phyloP scores from a whole-genome alignment of 83 land plant species.

The Diphasiastrum complanatum region DNA sequence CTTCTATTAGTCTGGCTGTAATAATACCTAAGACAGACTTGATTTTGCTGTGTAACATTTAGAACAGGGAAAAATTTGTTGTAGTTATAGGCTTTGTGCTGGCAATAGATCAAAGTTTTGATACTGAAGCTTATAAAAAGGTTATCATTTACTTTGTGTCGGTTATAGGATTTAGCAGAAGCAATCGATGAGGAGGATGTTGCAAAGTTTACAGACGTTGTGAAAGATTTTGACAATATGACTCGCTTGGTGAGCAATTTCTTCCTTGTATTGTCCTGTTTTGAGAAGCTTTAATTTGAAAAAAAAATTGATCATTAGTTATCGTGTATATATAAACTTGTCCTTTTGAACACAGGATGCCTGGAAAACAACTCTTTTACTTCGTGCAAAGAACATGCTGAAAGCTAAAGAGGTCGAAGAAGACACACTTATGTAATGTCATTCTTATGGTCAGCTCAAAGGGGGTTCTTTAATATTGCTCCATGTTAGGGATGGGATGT shows the following conservation, averaged over 20 bases:
- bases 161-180: conserved; percentile 65
- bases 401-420: conserved; percentile 19
- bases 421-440: no score
- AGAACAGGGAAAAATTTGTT: no score
- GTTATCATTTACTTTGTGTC: no score
- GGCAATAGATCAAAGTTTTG: no score
- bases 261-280: neutral
- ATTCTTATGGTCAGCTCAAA: no score
- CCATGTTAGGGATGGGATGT: no score
- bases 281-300: neutral
- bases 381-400: conserved; percentile 32
- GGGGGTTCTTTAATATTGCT: no score
- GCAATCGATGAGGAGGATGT: conserved; percentile 82
- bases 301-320: neutral
- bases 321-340: neutral
- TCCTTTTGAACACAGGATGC: conserved; percentile 16
- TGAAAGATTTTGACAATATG: conserved; percentile 94
- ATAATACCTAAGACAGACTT: no score
- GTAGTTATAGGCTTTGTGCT: no score
- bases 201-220: conserved; percentile 70
- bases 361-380: conserved; percentile 34
- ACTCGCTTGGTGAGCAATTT: conserved; percentile 57
- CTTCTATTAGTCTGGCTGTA: no score
- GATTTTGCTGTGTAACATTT: no score
- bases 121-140: no score